These are phyloP conservation scores for Fusarium hostae DNA, from an alignment of 2,329 filamentous ascomycete species.

Conservation along the genomic window DNA sequence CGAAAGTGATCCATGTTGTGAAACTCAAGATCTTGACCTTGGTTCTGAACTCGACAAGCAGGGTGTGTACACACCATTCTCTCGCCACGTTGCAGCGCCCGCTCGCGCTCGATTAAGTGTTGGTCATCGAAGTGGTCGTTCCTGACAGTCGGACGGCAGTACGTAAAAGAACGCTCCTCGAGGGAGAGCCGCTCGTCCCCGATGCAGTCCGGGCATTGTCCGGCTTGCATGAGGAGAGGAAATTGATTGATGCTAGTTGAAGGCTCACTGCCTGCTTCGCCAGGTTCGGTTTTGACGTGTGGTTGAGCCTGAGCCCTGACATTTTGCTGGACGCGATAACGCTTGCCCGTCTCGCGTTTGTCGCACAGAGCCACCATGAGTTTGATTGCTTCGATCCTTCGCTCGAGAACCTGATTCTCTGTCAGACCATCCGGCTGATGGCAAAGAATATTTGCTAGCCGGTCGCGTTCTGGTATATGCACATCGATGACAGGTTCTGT, in stretches of 20 bases:
- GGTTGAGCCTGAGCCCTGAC: neutral
- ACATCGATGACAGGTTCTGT: constrained; percentile 31
- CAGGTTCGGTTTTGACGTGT: neutral
- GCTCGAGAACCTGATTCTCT: neutral
- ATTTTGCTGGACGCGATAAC: neutral
- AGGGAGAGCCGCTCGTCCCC: neutral
- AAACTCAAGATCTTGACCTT: too few species aligned
- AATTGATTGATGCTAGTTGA: neutral
- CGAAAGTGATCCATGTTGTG: neutral
- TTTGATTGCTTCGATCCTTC: neutral
- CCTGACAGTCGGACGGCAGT: neutral
- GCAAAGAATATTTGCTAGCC: neutral
- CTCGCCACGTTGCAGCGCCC: neutral
- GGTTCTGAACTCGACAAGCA: too few species aligned
- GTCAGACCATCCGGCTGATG: neutral
- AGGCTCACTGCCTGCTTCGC: constrained; percentile 8
- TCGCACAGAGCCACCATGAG: neutral
- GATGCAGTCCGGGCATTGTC: neutral
- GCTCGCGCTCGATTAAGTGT: neutral
- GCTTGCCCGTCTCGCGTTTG: neutral
- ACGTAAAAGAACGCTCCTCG: neutral
- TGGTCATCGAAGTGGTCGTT: neutral
- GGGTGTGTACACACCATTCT: neutral
- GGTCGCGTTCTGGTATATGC: constrained; percentile 2
- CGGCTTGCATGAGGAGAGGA: neutral